These are phyloP conservation scores for Amauroascus verrucosus DNA, from an alignment of 2,329 filamentous ascomycete species.

Conservation along the genomic window DNA sequence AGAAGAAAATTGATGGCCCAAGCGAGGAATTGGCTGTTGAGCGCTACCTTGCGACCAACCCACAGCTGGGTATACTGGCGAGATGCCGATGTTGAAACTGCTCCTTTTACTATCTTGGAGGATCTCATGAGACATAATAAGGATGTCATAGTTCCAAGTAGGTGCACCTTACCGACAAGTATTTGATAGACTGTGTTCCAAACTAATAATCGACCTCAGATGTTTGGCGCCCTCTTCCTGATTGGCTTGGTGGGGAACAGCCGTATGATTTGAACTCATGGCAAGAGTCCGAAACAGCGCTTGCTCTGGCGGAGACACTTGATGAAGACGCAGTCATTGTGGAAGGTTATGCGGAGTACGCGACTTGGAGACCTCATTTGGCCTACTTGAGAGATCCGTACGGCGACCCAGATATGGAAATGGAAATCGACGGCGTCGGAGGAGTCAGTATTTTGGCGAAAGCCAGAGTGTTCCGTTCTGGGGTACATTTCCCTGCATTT, in stretches of 20 bases:
- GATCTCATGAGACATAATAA: conserved; percentile 99
- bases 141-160: conserved; percentile 96
- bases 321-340: conserved; percentile 98
- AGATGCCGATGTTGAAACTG: conserved; percentile 96
- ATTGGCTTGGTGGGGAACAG: conserved; percentile 97
- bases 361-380: conserved; percentile 93
- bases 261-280: conserved; percentile 98
- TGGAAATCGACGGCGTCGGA: conserved; percentile 97
- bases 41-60: conserved; percentile 81
- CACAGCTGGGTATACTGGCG: conserved; percentile 99
- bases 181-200: neutral
- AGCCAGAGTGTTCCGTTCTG: conserved; percentile 85
- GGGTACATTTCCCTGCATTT: conserved; percentile 95
- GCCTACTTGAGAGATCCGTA: conserved; percentile 95
- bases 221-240: conserved; percentile 95
- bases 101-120: conserved; percentile 90
- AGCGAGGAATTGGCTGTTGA: conserved; percentile 92
- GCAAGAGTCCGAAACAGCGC: conserved; percentile 96
- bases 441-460: conserved; percentile 97
- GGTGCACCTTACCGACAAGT: conserved; percentile 35
- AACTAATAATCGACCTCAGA: conserved; percentile 44
- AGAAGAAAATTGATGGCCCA: conserved; percentile 96
- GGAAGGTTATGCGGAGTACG: conserved; percentile 96
- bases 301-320: conserved; percentile 84
- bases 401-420: conserved; percentile 97